phyloP scores from a whole-genome alignment of 179 eudicot species.

The Carnegiea gigantea region DNA sequence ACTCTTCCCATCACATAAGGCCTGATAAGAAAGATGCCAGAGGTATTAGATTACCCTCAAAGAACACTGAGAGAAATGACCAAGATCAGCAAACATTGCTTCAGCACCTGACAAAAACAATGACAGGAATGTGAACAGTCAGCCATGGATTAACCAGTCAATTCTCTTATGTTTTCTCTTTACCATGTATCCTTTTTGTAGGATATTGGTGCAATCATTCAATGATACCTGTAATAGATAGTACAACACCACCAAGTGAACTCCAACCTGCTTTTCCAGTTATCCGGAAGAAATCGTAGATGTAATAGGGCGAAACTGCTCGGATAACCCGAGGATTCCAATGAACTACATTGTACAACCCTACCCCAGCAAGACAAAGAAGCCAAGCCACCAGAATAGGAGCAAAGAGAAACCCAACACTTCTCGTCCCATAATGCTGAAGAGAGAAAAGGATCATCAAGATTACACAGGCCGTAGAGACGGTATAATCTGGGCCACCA shows the following conservation, averaged over 20 bases:
- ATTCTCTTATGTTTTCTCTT: not conserved
- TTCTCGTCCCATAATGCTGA: conserved; percentile 44
- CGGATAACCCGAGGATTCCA: conserved; percentile 39
- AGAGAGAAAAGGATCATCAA: conserved; percentile 36
- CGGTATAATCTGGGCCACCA: conserved; percentile 27
- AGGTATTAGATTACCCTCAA: conserved; percentile 31
- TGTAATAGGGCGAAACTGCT: conserved; percentile 45
- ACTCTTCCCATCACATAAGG: not conserved
- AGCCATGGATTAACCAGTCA: not conserved
- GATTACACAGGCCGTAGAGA: conserved; percentile 24
- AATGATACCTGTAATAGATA: conserved; percentile 42
- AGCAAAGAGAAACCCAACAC: conserved; percentile 44
- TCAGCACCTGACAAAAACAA: conserved; percentile 36
- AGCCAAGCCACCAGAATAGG: conserved; percentile 49
- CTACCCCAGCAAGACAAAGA: conserved; percentile 37
- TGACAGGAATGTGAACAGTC: conserved; percentile 8
- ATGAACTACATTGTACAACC: conserved; percentile 41
- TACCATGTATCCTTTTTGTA: not conserved
- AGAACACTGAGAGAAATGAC: conserved; percentile 42
- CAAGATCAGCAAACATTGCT: conserved; percentile 65
- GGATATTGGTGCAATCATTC: not conserved
- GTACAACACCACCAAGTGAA: conserved; percentile 46
- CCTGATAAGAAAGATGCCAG: not conserved
- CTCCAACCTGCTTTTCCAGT: conserved; percentile 40
- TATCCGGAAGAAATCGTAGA: conserved; percentile 29